phyloP scores from a whole-genome alignment of 2,329 filamentous ascomycete genomes.

The Cladophialophora carrionii region DNA sequence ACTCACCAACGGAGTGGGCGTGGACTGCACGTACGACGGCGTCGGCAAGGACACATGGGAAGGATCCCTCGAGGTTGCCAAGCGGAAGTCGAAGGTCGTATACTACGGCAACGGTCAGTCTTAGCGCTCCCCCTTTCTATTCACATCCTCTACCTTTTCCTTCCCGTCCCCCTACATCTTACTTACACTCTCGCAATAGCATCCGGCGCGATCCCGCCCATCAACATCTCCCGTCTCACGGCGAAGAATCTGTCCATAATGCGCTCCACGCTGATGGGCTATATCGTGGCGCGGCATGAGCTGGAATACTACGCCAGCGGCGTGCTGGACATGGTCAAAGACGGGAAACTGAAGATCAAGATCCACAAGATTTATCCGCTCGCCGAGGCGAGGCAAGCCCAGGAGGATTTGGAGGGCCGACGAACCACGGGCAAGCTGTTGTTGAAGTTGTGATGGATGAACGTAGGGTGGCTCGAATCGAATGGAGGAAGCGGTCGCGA shows the following conservation, averaged over 20 bases:
- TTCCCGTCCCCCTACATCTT: neutral
- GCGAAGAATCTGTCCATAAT: constrained; percentile 77
- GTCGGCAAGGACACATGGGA: constrained; percentile 88
- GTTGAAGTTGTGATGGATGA: constrained; percentile 60
- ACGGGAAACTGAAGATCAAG: constrained; percentile 70
- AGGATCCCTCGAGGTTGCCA: constrained; percentile 71
- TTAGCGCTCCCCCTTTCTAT: neutral
- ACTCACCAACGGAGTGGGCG: constrained; percentile 73
- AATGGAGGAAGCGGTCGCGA: neutral
- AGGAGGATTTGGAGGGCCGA: constrained; percentile 77
- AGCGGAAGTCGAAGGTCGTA: constrained; percentile 74
- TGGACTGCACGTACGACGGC: constrained; percentile 73
- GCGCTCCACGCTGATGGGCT: constrained; percentile 73
- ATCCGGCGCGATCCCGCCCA: constrained; percentile 71
- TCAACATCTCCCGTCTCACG: constrained; percentile 62
- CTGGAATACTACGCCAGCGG: constrained; percentile 70
- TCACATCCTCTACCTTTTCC: neutral
- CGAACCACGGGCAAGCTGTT: constrained; percentile 84
- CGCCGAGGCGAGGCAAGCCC: constrained; percentile 71
- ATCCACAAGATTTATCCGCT: constrained; percentile 79
- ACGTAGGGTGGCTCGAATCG: neutral
- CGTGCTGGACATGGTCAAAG: constrained; percentile 71
- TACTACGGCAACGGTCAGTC: constrained; percentile 70
- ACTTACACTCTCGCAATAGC: constrained; percentile 18
- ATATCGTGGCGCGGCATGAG: constrained; percentile 70